Evolutionary conservation across 371 early-diverging fungal genomes (phyloP).

Genomic region (Mortierella sp.): DNA sequence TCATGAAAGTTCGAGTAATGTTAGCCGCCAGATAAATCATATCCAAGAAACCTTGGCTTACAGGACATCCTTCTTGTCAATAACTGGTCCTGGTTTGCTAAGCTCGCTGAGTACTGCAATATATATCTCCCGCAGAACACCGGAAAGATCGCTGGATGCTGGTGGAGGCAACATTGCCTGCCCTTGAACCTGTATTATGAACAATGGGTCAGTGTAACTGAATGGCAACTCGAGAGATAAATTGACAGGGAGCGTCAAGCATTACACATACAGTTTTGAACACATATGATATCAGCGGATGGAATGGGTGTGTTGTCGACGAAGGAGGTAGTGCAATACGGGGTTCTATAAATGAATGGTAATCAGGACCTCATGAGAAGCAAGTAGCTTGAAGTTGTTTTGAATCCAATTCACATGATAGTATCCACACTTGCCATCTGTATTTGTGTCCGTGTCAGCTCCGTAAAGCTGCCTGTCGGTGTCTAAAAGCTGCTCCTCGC

Average conservation of each 20-base stretch:
- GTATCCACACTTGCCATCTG: slow-evolving; percentile 6
- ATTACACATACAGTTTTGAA: slow-evolving; percentile 12
- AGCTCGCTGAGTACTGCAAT: slow-evolving; percentile 14
- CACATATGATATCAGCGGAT: slow-evolving; percentile 14
- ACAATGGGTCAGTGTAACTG: not conserved
- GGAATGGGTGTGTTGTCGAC: slow-evolving; percentile 12
- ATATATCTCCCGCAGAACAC: slow-evolving; percentile 17
- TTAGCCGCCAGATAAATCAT: not conserved
- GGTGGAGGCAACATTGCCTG: slow-evolving; percentile 6
- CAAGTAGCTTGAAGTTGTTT: not conserved
- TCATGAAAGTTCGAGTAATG: slow-evolving; percentile 8
- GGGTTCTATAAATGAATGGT: slow-evolving; percentile 8
- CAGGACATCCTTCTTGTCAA: slow-evolving; percentile 25
- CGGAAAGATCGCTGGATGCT: slow-evolving; percentile 7
- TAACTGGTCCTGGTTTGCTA: slow-evolving; percentile 16
- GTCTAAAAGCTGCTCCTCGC: slow-evolving; percentile 2
- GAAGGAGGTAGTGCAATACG: slow-evolving; percentile 7
- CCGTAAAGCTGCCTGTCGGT: not conserved
- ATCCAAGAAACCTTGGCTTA: slow-evolving; percentile 14
- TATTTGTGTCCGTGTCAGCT: slow-evolving; percentile 1
- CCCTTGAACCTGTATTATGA: slow-evolving; percentile 9
- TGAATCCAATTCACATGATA: slow-evolving; percentile 4
- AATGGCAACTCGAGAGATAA: slow-evolving; percentile 2
- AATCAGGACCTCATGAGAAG: not conserved
- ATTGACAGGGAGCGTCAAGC: not conserved